Evolutionary conservation across 1,284 basidiomycete genomes (phyloP).

Genomic region (Coniophora puteana): DNA sequence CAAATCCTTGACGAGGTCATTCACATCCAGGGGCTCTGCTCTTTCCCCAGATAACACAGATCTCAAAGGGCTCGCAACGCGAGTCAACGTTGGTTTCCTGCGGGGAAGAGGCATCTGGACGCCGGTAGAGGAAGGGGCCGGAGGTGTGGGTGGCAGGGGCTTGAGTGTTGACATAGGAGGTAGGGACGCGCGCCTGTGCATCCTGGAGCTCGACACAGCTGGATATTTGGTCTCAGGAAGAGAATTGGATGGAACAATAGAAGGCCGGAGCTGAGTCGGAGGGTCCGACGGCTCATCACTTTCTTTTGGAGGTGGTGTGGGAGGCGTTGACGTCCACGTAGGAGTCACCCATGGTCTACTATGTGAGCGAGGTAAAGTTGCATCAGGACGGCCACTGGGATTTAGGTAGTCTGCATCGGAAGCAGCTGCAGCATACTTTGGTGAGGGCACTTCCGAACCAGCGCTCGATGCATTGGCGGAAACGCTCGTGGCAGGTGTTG

Average conservation of each 20-base stretch:
- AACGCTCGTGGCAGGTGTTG: conserved; percentile 41
- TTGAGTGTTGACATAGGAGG: conserved; percentile 24
- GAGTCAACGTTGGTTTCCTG: background rate
- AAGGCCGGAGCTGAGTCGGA: conserved; percentile 23
- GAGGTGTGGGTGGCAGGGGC: conserved; percentile 17
- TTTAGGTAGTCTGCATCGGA: background rate
- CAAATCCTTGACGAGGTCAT: background rate
- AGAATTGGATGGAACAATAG: conserved; percentile 37
- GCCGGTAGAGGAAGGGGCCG: conserved; percentile 3
- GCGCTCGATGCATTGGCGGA: conserved; percentile 16
- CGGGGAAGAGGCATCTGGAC: background rate
- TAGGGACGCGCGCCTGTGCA: conserved; percentile 31
- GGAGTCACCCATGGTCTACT: conserved; percentile 18
- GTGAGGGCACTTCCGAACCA: conserved; percentile 8
- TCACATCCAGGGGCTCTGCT: background rate
- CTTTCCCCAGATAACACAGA: background rate
- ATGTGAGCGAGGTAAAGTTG: background rate
- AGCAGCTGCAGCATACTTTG: background rate
- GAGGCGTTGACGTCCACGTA: conserved; percentile 54
- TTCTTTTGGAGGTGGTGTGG: conserved; percentile 46
- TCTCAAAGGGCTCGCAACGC: background rate
- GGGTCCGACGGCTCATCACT: conserved; percentile 35
- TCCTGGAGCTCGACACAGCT: conserved; percentile 9
- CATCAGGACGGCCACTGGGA: background rate
- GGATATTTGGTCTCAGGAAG: conserved; percentile 22